Conservation (phyloP, 208 protist genomes). For the Leishmania martiniquensis region DNA sequence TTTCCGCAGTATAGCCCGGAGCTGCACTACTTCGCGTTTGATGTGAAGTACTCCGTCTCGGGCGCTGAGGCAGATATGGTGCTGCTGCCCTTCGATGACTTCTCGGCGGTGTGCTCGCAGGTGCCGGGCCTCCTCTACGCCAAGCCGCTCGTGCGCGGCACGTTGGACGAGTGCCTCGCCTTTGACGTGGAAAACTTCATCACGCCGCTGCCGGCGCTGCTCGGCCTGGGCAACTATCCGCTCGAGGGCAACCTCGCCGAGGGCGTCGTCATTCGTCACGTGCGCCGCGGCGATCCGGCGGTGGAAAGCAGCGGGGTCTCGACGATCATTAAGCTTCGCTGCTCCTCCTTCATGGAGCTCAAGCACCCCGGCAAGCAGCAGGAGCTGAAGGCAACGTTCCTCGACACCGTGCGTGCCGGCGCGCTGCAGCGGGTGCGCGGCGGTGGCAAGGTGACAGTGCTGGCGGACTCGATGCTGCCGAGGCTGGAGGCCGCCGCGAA, state of each 20-base stretch:
- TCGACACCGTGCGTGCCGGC: conserved; percentile 81
- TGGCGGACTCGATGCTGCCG: conserved; percentile 80
- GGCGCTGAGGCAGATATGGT: conserved; percentile 80
- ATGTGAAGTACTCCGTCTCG: conserved; percentile 84
- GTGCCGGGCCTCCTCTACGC: conserved; percentile 78
- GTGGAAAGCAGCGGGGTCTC: conserved; percentile 75
- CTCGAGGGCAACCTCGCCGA: conserved; percentile 90
- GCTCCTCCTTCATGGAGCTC: conserved; percentile 88
- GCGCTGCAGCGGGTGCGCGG: conserved; percentile 63
- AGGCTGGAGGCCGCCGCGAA: conserved; percentile 84
- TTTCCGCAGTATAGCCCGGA: conserved; percentile 92
- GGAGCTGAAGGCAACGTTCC: conserved; percentile 88
- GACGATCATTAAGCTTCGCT: conserved; percentile 89
- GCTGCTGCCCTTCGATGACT: conserved; percentile 81
- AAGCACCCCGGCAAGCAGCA: conserved; percentile 92
- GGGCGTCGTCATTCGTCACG: conserved; percentile 88
- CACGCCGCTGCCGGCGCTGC: conserved; percentile 80
- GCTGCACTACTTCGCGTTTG: conserved; percentile 89
- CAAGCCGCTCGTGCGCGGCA: conserved; percentile 79
- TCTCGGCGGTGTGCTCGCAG: conserved; percentile 69
- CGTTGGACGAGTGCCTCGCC: conserved; percentile 79
- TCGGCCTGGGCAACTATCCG: conserved; percentile 88
- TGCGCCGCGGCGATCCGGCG: conserved; percentile 65
- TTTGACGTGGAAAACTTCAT: conserved; percentile 91
- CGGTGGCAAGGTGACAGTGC: conserved; percentile 60